These are phyloP conservation scores for Syncephalastrum contaminatum DNA, from an alignment of 371 early-diverging fungal genomes.

Conservation along the genomic window DNA sequence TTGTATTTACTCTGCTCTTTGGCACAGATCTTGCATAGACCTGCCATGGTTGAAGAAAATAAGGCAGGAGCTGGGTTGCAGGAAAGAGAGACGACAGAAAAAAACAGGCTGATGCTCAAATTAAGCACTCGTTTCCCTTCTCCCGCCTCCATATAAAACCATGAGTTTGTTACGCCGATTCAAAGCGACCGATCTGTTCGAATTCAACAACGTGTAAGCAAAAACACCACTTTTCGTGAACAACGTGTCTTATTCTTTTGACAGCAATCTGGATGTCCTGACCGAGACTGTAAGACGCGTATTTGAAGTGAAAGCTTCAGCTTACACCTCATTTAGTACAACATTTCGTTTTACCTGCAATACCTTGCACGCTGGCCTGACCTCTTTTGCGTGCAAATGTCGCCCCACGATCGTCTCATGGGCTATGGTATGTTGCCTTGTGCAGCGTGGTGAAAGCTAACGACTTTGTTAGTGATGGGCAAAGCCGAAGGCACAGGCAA, in stretches of 20 bases:
- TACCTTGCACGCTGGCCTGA: slow-evolving; percentile 96
- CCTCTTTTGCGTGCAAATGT: slow-evolving; percentile 82
- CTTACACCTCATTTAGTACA: slow-evolving; percentile 64
- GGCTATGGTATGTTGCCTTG: slow-evolving; percentile 68
- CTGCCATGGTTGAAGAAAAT: slow-evolving; percentile 6
- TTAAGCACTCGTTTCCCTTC: neutral
- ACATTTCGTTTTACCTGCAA: slow-evolving; percentile 89
- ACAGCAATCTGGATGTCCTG: slow-evolving; percentile 82
- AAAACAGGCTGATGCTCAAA: neutral
- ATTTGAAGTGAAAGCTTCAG: no score
- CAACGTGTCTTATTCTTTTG: slow-evolving; percentile 4
- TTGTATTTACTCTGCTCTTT: slow-evolving; percentile 32
- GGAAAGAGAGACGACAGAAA: slow-evolving; percentile 3
- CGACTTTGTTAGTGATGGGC: slow-evolving; percentile 79
- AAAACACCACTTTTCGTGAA: neutral
- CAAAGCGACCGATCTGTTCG: slow-evolving; percentile 84
- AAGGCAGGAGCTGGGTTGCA: neutral
- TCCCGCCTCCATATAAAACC: neutral
- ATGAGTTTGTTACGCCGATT: slow-evolving; percentile 53
- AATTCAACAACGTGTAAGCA: slow-evolving; percentile 82
- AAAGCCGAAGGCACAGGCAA: slow-evolving; percentile 91
- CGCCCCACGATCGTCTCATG: slow-evolving; percentile 75
- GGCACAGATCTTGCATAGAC: slow-evolving; percentile 28
- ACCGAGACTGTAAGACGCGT: slow-evolving; percentile 77
- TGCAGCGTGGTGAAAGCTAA: neutral